Evolutionary conservation across 306 rosid species (phyloP), one percentile per base, ranked within the genome.

Genomic region (Astragalus membranaceus): DNA sequence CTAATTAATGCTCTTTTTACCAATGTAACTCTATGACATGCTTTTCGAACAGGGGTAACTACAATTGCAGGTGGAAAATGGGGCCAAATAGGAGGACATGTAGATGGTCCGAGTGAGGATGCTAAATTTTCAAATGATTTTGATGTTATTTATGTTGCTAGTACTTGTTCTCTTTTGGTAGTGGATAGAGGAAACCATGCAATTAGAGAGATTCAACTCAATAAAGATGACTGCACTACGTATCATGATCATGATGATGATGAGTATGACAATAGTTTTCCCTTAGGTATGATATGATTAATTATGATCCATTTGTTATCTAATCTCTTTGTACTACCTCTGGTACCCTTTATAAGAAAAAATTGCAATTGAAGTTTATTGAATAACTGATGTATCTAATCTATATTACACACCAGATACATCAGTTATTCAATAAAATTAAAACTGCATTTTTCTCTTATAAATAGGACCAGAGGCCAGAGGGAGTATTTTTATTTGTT

Each of bases 41-140:
- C 12, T 8, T 42, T 75, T 66, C 53, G 64, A 50, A 55, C 83
- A 95, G 99, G 99, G 52, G 91, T 95, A 17, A 89, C 99, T 14
- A 95, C 99, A 5, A 95, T 95, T 83, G 99, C 99, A 64, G 99
- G 99, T 78, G 99, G 99, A 71, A 89, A 81, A 86, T 57, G 97
- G 88, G 87, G 86, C 54, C 89, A 75, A 73, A 74, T 86, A 64
- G 92, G 89, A 62, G 95, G 94, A 49, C 99, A 91, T 77, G 88
- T 95, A 71, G 99, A 95, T 83, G 99, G 97, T 80, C 92, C 96
- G 67, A 85, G 97, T 87, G 99, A 95, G 71, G 97, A 95, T 63
- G 97, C 99, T 15, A 95, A 86, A 61, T 95, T 95, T 55, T 95
- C 99, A 53, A 85, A 83, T 50, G 97, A 95, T 78, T 95, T 95